Conservation (phyloP, 2,329 filamentous ascomycete species). For the Penicillium sp. region DNA sequence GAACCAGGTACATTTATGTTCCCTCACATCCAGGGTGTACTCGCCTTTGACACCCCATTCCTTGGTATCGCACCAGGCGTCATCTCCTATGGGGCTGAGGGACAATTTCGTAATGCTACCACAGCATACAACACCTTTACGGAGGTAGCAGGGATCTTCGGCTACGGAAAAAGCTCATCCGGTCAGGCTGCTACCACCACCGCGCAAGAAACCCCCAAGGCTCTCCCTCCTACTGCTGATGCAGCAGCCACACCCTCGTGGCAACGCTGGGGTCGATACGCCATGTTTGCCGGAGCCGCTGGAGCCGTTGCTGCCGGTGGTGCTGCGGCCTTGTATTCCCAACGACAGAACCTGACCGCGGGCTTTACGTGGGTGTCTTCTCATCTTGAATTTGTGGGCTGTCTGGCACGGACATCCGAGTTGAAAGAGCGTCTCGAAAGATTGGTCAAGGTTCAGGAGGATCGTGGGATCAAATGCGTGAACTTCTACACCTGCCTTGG, state of each 20-base stretch:
- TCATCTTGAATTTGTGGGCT: slow-evolving; percentile 92
- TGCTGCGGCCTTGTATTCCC: slow-evolving; percentile 82
- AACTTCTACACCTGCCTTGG: slow-evolving; percentile 89
- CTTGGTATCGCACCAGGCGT: slow-evolving; percentile 56
- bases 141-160: slow-evolving; percentile 63
- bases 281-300: slow-evolving; percentile 79
- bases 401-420: slow-evolving; percentile 81
- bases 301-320: slow-evolving; percentile 81
- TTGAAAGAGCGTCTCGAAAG: slow-evolving; percentile 72
- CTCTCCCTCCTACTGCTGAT: slow-evolving; percentile 43
- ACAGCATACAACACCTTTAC: slow-evolving; percentile 71
- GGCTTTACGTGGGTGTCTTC: slow-evolving; percentile 83
- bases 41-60: slow-evolving; percentile 94
- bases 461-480: slow-evolving; percentile 74
- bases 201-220: slow-evolving; percentile 23
- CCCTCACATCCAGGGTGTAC: slow-evolving; percentile 84
- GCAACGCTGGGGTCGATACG: slow-evolving; percentile 82
- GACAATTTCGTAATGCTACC: slow-evolving; percentile 75
- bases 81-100: slow-evolving; percentile 68
- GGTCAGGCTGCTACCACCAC: slow-evolving; percentile 17
- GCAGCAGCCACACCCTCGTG: slow-evolving; percentile 59
- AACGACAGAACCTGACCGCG: slow-evolving; percentile 75
- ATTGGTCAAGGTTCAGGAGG: slow-evolving; percentile 66
- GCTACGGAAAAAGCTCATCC: slow-evolving; percentile 58
- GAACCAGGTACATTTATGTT: slow-evolving; percentile 71